Conservation (phyloP, 208 protist species). For the Acanthamoeba rhysodes region DNA sequence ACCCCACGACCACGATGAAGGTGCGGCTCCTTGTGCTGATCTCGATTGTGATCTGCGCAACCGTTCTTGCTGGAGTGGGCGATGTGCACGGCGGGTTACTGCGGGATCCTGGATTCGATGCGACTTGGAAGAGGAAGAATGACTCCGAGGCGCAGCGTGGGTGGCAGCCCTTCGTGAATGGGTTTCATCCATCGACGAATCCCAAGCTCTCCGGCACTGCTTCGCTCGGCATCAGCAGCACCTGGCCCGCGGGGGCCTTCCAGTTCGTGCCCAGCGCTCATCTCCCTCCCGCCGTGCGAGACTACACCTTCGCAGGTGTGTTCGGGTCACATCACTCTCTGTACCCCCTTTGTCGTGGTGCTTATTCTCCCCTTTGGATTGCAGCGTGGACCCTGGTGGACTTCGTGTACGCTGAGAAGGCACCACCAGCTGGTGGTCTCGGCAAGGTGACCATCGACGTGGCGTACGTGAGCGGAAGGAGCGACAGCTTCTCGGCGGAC, state of each 20-base stretch:
- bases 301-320: neutral
- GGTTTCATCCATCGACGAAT: conserved; percentile 48
- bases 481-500: neutral
- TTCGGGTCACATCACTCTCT: neutral
- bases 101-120: neutral
- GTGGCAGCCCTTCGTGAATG: conserved; percentile 53
- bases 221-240: neutral
- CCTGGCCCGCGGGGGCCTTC: conserved; percentile 35
- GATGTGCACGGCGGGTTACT: neutral
- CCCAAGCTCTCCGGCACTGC: neutral
- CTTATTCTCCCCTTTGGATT: neutral
- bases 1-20: neutral
- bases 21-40: neutral
- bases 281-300: neutral
- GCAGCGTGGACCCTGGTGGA: conserved; percentile 9
- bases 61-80: neutral
- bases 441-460: conserved; percentile 38
- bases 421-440: neutral
- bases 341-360: neutral
- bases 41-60: neutral
- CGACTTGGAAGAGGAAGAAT: conserved; percentile 26
- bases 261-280: conserved; percentile 3
- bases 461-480: neutral
- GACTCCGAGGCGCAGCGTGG: neutral
- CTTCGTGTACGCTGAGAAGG: neutral